Percentiles rank a stretch among this genome's conserved stretches.
phyloP scores from a whole-genome alignment of 495 filamentous ascomycete genomes.

The Trichocladium antarcticum region DNA sequence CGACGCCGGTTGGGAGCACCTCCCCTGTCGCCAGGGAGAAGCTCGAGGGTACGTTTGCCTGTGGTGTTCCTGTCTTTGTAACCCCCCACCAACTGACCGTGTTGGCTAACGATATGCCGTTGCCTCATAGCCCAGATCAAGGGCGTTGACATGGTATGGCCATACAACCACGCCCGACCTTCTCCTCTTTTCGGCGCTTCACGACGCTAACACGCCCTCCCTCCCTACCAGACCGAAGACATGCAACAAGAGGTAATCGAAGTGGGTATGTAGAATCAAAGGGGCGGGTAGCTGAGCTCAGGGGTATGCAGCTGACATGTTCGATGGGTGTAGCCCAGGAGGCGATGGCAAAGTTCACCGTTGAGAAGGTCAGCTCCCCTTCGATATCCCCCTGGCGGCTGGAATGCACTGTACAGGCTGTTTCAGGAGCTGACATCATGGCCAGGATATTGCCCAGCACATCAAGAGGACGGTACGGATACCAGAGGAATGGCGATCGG shows the following conservation, averaged over 20 bases:
- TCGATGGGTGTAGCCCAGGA: constrained; percentile 58
- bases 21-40: constrained; percentile 30
- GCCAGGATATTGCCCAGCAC: constrained; percentile 85
- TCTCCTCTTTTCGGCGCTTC: not conserved
- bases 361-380: constrained; percentile 65
- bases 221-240: constrained; percentile 66
- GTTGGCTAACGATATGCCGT: constrained; percentile 5
- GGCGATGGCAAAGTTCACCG: constrained; percentile 82
- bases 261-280: constrained; percentile 56
- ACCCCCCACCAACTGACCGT: not conserved
- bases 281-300: not conserved
- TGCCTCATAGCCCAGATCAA: constrained; percentile 69
- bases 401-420: not conserved
- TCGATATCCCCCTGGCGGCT: not conserved
- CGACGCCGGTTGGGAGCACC: constrained; percentile 13
- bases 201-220: constrained; percentile 17
- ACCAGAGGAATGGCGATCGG: not conserved
- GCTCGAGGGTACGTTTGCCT: constrained; percentile 25
- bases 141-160: constrained; percentile 86
- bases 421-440: constrained; percentile 1
- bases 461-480: constrained; percentile 83
- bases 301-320: constrained; percentile 2
- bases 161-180: constrained; percentile 1
- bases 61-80: not conserved
- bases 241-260: constrained; percentile 93